phyloP scores from a whole-genome alignment of 1,284 basidiomycete species.

The Austroboletus novae-zelandiae region DNA sequence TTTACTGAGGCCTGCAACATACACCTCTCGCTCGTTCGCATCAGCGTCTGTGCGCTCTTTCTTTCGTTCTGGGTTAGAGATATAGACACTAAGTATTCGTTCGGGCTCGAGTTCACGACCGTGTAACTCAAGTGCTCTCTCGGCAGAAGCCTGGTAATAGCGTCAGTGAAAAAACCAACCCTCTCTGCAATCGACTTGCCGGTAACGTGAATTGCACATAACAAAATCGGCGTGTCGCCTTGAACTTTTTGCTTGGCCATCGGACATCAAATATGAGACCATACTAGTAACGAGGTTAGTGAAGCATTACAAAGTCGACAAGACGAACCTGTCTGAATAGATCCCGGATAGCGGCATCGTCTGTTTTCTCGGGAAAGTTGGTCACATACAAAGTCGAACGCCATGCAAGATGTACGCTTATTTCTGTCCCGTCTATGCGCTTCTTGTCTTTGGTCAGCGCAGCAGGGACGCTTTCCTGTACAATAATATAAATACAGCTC shows the following conservation, averaged over 20 bases:
- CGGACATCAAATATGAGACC: conserved; percentile 92
- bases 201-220: conserved; percentile 91
- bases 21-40: conserved; percentile 80
- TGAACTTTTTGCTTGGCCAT: conserved; percentile 98
- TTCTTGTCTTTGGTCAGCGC: conserved; percentile 95
- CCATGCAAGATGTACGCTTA: conserved; percentile 88
- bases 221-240: conserved; percentile 86
- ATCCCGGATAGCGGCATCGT: conserved; percentile 74
- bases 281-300: conserved; percentile 49
- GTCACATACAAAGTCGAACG: conserved; percentile 94
- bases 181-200: conserved; percentile 42
- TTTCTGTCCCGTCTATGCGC: conserved; percentile 67
- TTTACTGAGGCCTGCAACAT: conserved; percentile 80
- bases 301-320: not conserved
- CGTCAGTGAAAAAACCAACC: not conserved
- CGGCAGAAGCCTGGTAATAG: conserved; percentile 58
- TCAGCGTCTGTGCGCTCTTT: conserved; percentile 86
- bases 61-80: conserved; percentile 89
- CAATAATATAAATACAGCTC: not conserved
- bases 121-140: conserved; percentile 77
- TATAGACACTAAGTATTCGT: conserved; percentile 71
- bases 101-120: conserved; percentile 69
- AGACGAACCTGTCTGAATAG: conserved; percentile 71
- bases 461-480: conserved; percentile 74
- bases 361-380: conserved; percentile 88